Evolutionary conservation across 768 basidiomycete genomes (phyloP).

Genomic region (Solioccasus polychromus): DNA sequence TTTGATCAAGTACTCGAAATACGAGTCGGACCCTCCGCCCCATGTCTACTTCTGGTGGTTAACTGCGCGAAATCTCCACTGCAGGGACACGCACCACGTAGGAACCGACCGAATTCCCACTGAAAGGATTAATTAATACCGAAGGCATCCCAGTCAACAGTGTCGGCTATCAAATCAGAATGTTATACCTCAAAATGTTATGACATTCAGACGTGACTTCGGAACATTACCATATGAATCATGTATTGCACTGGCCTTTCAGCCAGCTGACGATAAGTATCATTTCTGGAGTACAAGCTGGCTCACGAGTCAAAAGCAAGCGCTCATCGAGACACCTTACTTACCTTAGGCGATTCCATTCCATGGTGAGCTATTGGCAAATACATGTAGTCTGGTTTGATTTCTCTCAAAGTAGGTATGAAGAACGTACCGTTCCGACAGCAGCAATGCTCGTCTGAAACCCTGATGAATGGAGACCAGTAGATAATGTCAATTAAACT

Average conservation of each 20-base stretch:
- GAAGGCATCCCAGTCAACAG: conserved; percentile 50
- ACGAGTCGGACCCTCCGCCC: conserved; percentile 70
- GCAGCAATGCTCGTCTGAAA: conserved; percentile 44
- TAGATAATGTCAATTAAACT: conserved; percentile 7
- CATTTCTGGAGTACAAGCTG: conserved; percentile 51
- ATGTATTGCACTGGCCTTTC: conserved; percentile 54
- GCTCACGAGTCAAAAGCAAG: background rate
- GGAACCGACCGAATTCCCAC: conserved; percentile 47
- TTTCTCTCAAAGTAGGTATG: background rate
- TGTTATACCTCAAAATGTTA: background rate
- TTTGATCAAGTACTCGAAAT: conserved; percentile 78
- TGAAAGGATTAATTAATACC: conserved; percentile 53
- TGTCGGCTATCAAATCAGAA: conserved; percentile 5
- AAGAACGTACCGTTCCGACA: conserved; percentile 41
- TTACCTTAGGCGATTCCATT: conserved; percentile 51
- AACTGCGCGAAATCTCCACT: background rate
- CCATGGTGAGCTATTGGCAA: conserved; percentile 47
- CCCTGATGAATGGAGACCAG: background rate
- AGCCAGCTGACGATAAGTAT: conserved; percentile 54
- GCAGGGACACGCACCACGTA: conserved; percentile 52
- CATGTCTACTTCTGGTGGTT: conserved; percentile 51
- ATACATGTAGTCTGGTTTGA: background rate
- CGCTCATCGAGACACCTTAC: background rate
- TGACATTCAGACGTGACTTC: background rate
- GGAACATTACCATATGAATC: conserved; percentile 35